These are phyloP conservation scores for Fusarium fujikuroi DNA, from an alignment of 2,329 filamentous ascomycete species.

Conservation along the genomic window DNA sequence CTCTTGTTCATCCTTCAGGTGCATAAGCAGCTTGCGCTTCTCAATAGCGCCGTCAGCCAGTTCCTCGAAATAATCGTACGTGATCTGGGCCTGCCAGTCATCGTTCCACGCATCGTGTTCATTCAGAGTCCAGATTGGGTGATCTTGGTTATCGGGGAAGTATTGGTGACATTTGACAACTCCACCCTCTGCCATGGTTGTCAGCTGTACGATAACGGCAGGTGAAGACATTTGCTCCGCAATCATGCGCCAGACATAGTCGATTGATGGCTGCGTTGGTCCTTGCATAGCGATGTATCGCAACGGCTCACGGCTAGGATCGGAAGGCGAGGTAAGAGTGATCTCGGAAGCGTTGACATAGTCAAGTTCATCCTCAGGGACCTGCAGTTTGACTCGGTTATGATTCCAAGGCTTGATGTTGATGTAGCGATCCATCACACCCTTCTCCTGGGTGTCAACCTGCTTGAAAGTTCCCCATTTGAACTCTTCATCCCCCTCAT, in stretches of 20 bases:
- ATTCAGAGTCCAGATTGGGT: conserved; percentile 67
- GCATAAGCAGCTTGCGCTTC: conserved; percentile 76
- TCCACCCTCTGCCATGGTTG: conserved; percentile 82
- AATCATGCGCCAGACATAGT: conserved; percentile 96
- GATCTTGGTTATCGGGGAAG: conserved; percentile 72
- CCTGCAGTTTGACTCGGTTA: conserved; percentile 83
- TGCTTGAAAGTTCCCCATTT: conserved; percentile 53
- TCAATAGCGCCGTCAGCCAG: conserved; percentile 69
- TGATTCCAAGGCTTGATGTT: conserved; percentile 93
- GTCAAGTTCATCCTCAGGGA: conserved; percentile 77
- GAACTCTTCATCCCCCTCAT: conserved; percentile 47
- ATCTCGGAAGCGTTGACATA: conserved; percentile 88
- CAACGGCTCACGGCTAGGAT: conserved; percentile 53
- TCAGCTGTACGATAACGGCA: conserved; percentile 93
- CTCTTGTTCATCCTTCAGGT: conserved; percentile 57
- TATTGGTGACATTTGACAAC: conserved; percentile 90
- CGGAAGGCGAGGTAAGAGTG: conserved; percentile 58
- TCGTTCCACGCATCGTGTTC: conserved; percentile 72
- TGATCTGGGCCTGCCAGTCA: conserved; percentile 74
- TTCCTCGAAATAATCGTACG: conserved; percentile 71
- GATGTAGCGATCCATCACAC: conserved; percentile 78
- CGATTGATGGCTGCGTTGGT: conserved; percentile 78
- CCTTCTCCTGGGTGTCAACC: conserved; percentile 44
- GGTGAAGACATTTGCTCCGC: conserved; percentile 78
- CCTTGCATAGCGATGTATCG: conserved; percentile 94